Evolutionary conservation across 495 filamentous ascomycete species (phyloP).

Genomic region (Pyrenopolyporus hunteri): DNA sequence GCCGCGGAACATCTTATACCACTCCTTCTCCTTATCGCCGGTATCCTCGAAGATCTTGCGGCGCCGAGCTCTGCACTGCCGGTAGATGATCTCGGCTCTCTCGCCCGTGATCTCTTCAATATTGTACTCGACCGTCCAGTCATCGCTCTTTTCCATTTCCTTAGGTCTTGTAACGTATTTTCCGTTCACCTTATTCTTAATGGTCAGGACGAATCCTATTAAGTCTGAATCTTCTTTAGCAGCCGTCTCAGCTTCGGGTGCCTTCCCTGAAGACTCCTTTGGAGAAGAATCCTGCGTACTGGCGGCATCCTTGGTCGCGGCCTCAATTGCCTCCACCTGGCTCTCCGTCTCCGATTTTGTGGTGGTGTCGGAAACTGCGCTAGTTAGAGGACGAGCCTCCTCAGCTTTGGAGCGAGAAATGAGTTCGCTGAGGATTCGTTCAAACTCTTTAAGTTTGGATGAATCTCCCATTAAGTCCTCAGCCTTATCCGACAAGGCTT

Average conservation of each 20-base stretch:
- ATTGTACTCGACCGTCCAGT: slow-evolving; percentile 79
- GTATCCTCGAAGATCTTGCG: slow-evolving; percentile 43
- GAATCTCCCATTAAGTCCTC: slow-evolving; percentile 31
- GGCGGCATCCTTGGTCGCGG: slow-evolving; percentile 5
- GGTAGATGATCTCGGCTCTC: slow-evolving; percentile 56
- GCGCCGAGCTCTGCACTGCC: slow-evolving; percentile 57
- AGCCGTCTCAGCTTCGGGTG: background rate
- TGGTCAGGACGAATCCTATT: slow-evolving; percentile 69
- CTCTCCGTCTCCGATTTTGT: slow-evolving; percentile 4
- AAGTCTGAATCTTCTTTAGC: slow-evolving; percentile 43
- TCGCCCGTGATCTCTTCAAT: slow-evolving; percentile 59
- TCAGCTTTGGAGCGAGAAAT: slow-evolving; percentile 40
- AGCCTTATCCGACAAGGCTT: slow-evolving; percentile 25
- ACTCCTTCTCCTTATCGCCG: slow-evolving; percentile 47
- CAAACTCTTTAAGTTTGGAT: slow-evolving; percentile 47
- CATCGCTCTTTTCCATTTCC: slow-evolving; percentile 42
- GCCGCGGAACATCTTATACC: slow-evolving; percentile 47
- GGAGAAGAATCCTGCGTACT: slow-evolving; percentile 5
- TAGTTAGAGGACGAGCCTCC: slow-evolving; percentile 25
- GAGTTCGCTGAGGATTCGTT: slow-evolving; percentile 48
- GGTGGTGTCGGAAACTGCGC: background rate
- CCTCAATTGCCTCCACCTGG: background rate
- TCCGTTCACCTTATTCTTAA: slow-evolving; percentile 77
- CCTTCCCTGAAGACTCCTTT: slow-evolving; percentile 7
- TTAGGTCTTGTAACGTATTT: slow-evolving; percentile 64